Conservation (phyloP, 306 rosid species). For the Fagus crenata region DNA sequence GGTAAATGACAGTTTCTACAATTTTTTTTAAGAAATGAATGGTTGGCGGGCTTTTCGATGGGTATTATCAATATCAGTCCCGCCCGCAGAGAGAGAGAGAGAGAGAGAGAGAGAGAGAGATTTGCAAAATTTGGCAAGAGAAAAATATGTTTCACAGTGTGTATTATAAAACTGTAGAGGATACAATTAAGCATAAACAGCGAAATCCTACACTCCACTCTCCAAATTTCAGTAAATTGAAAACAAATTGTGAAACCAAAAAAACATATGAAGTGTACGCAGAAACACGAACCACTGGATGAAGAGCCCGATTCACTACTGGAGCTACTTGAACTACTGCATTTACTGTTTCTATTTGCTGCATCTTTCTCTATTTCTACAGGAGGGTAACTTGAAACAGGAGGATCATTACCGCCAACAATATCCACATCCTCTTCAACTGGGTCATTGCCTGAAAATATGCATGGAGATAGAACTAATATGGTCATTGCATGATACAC, state of each 20-base stretch:
- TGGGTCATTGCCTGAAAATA: slow-evolving; percentile 63
- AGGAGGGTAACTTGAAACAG: slow-evolving; percentile 74
- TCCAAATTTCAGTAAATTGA: slow-evolving; percentile 16
- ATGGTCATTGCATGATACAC: background rate
- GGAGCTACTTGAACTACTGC: slow-evolving; percentile 72
- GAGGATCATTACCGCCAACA: slow-evolving; percentile 86
- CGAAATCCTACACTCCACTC: slow-evolving; percentile 2
- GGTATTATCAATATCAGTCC: no score
- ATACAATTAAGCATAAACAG: background rate
- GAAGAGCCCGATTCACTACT: slow-evolving; percentile 87
- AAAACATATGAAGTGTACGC: slow-evolving; percentile 21
- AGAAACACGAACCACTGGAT: slow-evolving; percentile 81
- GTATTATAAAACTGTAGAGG: background rate
- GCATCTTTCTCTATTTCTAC: slow-evolving; percentile 76
- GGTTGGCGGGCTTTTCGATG: no score
- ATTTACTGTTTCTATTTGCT: slow-evolving; percentile 61
- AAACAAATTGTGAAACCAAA: slow-evolving; percentile 23
- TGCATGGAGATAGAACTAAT: slow-evolving; percentile 17
- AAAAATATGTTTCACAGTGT: slow-evolving; percentile 1
- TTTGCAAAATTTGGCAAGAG: background rate
- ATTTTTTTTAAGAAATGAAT: no score
- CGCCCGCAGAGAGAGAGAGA: no score
- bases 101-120: no score
- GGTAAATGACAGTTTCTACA: background rate
- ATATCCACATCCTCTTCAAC: slow-evolving; percentile 89